Conservation (phyloP, 768 basidiomycete genomes). For the Leccinum sublutescens region DNA sequence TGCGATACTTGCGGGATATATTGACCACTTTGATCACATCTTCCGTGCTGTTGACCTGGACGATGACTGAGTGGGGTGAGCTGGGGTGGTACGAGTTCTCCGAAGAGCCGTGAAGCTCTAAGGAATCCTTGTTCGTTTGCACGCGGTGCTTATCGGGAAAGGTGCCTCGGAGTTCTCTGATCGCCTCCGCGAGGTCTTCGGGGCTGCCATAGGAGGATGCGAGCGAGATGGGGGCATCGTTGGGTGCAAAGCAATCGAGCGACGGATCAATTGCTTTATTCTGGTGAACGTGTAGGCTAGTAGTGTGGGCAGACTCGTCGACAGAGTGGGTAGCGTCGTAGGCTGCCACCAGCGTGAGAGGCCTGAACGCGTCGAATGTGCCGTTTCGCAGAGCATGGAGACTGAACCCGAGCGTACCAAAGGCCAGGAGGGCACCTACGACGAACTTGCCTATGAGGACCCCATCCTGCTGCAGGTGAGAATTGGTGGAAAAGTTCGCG, state of each 20-base stretch:
- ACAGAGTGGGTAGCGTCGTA: not conserved
- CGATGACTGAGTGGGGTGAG: constrained; percentile 55
- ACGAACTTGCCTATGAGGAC: constrained; percentile 12
- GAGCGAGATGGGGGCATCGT: constrained; percentile 3
- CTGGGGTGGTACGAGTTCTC: constrained; percentile 66
- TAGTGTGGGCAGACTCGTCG: not conserved
- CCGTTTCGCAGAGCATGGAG: constrained; percentile 15
- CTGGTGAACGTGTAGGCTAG: constrained; percentile 1
- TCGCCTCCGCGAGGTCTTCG: constrained; percentile 48
- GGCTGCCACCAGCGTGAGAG: constrained; percentile 1
- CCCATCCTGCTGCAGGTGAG: constrained; percentile 6
- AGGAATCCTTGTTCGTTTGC: constrained; percentile 47
- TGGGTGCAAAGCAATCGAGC: not conserved
- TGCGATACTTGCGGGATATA: constrained; percentile 65
- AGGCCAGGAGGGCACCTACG: constrained; percentile 16
- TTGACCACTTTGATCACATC: constrained; percentile 83
- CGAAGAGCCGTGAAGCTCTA: constrained; percentile 62
- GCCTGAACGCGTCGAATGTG: constrained; percentile 2
- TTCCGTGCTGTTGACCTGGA: constrained; percentile 63
- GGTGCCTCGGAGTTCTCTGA: constrained; percentile 46
- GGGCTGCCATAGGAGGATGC: constrained; percentile 43
- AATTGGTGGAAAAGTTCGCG: not conserved
- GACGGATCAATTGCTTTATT: not conserved
- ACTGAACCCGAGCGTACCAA: constrained; percentile 22
- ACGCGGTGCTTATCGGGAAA: constrained; percentile 50